Evolutionary conservation across 1,284 basidiomycete genomes (phyloP).

Genomic region (Mycena citricolor): DNA sequence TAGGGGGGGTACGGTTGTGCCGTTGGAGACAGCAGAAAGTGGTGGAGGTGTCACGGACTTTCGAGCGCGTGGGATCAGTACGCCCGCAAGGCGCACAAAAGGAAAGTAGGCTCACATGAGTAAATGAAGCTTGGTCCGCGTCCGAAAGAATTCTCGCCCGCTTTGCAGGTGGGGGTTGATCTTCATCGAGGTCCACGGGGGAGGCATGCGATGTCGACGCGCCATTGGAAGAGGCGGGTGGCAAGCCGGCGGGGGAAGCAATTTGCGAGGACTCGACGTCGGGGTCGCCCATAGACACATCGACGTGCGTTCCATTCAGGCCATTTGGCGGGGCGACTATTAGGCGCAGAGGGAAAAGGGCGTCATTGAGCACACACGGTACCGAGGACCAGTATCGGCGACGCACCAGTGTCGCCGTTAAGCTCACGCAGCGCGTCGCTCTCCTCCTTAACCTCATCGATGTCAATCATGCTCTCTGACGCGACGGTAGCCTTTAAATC

Average conservation of each 20-base stretch:
- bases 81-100: conserved; percentile 51
- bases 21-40: conserved; percentile 39
- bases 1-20: conserved; percentile 35
- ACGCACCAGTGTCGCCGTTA: conserved; percentile 1
- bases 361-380: conserved; percentile 31
- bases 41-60: conserved; percentile 76
- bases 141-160: conserved; percentile 48
- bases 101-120: conserved; percentile 60
- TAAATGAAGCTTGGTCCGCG: conserved; percentile 51
- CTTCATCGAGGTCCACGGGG: conserved; percentile 48
- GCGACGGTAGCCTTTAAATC: conserved; percentile 48
- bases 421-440: conserved; percentile 64
- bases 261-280: conserved; percentile 18
- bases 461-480: conserved; percentile 59
- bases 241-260: conserved; percentile 16
- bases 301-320: conserved; percentile 33
- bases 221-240: conserved; percentile 32
- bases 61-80: conserved; percentile 48
- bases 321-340: conserved; percentile 15
- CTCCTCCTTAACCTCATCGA: conserved; percentile 59
- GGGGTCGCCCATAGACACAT: conserved; percentile 30
- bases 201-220: conserved; percentile 46
- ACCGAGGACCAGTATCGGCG: conserved; percentile 2
- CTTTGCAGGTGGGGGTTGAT: conserved; percentile 67
- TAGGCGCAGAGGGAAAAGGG: conserved; percentile 20